Conservation (phyloP, 2,329 filamentous ascomycete species). For the Chrysoporthe deuterocubensis region DNA sequence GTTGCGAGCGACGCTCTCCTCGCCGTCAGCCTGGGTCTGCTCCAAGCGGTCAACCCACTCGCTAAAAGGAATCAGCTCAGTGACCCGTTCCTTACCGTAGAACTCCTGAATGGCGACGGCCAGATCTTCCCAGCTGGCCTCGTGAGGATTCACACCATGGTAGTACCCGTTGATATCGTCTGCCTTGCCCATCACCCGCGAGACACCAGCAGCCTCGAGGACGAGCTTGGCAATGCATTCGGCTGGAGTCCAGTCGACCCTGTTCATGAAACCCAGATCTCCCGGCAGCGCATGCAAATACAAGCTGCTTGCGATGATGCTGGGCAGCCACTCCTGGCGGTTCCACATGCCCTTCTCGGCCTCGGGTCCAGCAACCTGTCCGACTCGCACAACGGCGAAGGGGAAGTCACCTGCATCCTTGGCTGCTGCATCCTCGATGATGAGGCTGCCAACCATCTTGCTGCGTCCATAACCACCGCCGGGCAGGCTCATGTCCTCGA, state of each 20-base stretch:
- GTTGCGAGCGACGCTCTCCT: constrained; percentile 43
- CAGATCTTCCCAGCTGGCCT: constrained; percentile 44
- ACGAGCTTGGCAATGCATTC: constrained; percentile 49
- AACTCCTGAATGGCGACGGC: constrained; percentile 43
- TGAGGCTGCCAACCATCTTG: constrained; percentile 43
- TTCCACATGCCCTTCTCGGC: constrained; percentile 52
- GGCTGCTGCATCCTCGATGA: constrained; percentile 43
- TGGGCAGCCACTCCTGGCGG: constrained; percentile 57
- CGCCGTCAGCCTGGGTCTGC: constrained; percentile 40
- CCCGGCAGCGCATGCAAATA: constrained; percentile 49
- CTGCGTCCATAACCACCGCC: constrained; percentile 44
- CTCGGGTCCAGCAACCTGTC: constrained; percentile 48
- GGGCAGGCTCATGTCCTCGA: constrained; percentile 39
- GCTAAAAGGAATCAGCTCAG: constrained; percentile 42
- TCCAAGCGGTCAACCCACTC: constrained; percentile 50
- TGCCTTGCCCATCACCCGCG: constrained; percentile 24
- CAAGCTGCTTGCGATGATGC: constrained; percentile 50
- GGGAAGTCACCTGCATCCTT: constrained; percentile 39
- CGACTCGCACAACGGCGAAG: constrained; percentile 45
- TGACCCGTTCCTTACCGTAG: constrained; percentile 41
- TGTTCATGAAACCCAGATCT: constrained; percentile 45
- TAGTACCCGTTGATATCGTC: constrained; percentile 44
- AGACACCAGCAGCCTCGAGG: constrained; percentile 43
- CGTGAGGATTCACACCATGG: constrained; percentile 51
- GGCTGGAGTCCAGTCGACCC: constrained; percentile 57